These are phyloP conservation scores for Citrus hindsii DNA, from an alignment of 345 rosid genomes.

Conservation along the genomic window DNA sequence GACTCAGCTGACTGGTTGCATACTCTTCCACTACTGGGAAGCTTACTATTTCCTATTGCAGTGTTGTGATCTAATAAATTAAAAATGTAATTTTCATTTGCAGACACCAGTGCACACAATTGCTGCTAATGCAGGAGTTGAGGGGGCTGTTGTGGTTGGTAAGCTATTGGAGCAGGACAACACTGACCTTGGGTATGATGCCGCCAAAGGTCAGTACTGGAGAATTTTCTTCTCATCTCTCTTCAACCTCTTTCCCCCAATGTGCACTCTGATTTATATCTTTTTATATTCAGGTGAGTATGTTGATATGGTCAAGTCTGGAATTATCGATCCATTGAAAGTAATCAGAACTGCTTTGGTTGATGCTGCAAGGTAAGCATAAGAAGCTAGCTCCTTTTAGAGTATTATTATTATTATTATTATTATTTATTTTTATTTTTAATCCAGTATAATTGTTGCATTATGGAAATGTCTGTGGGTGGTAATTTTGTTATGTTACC, in stretches of 20 bases:
- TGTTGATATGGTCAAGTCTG: constrained; percentile 91
- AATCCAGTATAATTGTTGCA: neutral
- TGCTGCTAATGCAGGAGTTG: constrained; percentile 89
- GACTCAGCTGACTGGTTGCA: no score
- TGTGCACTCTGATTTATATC: neutral
- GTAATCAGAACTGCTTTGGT: constrained; percentile 94
- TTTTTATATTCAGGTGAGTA: constrained; percentile 59
- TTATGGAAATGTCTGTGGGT: neutral
- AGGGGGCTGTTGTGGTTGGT: constrained; percentile 94
- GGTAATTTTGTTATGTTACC: neutral
- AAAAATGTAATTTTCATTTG: constrained; percentile 5
- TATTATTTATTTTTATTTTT: no score
- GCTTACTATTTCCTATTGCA: no score
- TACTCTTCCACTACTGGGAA: no score
- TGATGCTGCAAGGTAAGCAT: constrained; percentile 81
- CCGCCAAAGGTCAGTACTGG: constrained; percentile 77
- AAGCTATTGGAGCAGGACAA: constrained; percentile 90
- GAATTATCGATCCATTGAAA: constrained; percentile 91
- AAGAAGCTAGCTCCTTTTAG: neutral
- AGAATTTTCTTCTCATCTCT: neutral
- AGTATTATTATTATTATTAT: no score
- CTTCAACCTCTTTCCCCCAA: neutral
- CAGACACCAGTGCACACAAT: constrained; percentile 87
- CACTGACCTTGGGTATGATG: constrained; percentile 89
- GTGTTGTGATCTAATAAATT: neutral